Evolutionary conservation across 1,284 basidiomycete genomes (phyloP), one percentile per base, ranked within the genome.

Genomic region (Pterulicium gracile): DNA sequence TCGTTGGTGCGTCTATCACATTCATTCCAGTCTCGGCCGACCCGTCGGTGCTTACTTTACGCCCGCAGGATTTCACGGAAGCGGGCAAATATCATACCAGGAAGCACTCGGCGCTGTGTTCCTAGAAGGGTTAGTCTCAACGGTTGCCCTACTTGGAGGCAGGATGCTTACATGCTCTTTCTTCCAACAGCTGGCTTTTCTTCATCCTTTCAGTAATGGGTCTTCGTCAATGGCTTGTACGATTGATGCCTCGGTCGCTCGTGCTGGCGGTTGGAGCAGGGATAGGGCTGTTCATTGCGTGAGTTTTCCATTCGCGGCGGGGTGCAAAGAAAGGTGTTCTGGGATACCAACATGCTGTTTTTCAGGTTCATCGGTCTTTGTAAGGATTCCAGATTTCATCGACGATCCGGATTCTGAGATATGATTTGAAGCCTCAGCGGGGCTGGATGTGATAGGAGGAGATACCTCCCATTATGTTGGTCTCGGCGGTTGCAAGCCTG

Each of bases 101-200:
- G 82, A 92, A 62, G 90, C 90, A 0, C 72, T 93, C n/a, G 80
- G 83, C 13, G 90, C 90, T 22, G 86, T 93, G 44, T 94, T 90
- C 63, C 69, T 91, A 51, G 88, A 90, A 69, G 88, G 90, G 77
- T 82, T 52, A 27, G 72, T 56, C 15, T 17, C 20, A 46, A 32
- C n/a, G n/a, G 7, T n/a, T 7, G 10, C 27, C n/a, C 27, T 7
- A 10, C n/a, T n/a, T 32, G 27, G 7, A n/a, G 27, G 27, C 27
- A 10, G n/a, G n/a, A 10, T 32, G 27, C 27, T 32, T n/a, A 32
- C n/a, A 32, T 7, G 7, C 27, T 10, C 50, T 19, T 22, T n/a
- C n/a, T n/a, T n/a, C n/a, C n/a, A n/a, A n/a, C n/a, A 79, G 84
- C 32, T 88, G 88, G 81, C 67, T 94, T 42, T 94, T 94, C 70